Percentiles rank a stretch among this genome's conserved stretches.
Evolutionary conservation across 441 rosid genomes (phyloP).

Genomic region (Capsella rubella): DNA sequence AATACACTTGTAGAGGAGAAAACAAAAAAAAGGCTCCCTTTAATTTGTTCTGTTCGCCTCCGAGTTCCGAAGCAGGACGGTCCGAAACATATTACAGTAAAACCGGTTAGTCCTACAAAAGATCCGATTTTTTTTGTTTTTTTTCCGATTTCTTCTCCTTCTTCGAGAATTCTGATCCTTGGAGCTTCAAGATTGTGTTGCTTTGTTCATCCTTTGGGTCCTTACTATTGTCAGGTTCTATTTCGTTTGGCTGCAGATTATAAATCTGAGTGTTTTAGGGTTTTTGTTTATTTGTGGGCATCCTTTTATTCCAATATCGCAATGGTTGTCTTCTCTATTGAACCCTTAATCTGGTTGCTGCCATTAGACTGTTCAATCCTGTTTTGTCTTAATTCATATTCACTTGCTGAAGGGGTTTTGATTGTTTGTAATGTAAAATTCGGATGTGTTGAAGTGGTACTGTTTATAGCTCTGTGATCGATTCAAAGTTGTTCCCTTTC

Average conservation of each 20-base stretch:
- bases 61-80: not conserved
- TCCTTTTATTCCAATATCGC: not conserved
- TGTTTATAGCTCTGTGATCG: slow-evolving; percentile 13
- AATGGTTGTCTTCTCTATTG: slow-evolving; percentile 2
- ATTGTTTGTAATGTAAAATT: slow-evolving; percentile 19
- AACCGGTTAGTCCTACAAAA: slow-evolving; percentile 24
- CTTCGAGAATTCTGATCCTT: slow-evolving; percentile 26
- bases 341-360: slow-evolving; percentile 15
- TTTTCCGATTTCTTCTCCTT: slow-evolving; percentile 18
- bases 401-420: not conserved
- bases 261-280: slow-evolving; percentile 42
- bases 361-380: slow-evolving; percentile 13
- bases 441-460: slow-evolving; percentile 17
- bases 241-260: not conserved
- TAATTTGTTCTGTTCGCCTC: not conserved
- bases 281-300: not conserved
- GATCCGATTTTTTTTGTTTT: not conserved
- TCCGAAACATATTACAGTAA: not conserved
- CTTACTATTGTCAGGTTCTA: slow-evolving; percentile 5
- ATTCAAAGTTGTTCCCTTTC: not conserved
- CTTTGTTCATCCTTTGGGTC: not conserved
- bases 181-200: slow-evolving; percentile 19
- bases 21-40: not conserved
- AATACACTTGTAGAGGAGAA: not conserved
- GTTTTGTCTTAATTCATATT: not conserved